Base-by-base conservation (phyloP, 2,329 filamentous ascomycete genomes). In the Colletotrichum cuscutae region DNA sequence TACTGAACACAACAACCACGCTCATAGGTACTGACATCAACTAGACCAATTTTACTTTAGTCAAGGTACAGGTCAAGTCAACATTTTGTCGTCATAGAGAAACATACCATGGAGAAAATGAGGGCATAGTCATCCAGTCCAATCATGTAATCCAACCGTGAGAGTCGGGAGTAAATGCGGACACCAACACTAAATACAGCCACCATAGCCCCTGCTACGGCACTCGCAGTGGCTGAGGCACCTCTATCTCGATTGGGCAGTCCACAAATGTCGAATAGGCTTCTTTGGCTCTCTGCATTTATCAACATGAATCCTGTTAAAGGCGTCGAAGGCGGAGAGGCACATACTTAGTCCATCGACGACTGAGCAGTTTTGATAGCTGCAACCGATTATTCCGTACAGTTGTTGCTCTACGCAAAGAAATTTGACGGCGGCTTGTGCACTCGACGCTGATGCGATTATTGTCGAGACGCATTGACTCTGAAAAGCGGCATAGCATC, bases 111-210 rank as follows among this genome's bases (percentile, higher is more conserved):
- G 2, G 42, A 68, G 4, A 71, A 71, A 24, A 71, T 52, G 1
- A 71, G 22, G 35, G 68, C 68, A 15, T 68, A 71, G 24, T 71
- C 68, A 13, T 71, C 68, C 1, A 71, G 35, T 5, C 68, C 68
- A 1, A 71, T 37, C 5, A 1, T 71, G 2, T 71, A 71, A 30
- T 68, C 68, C 0, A 57, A 4, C 7, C 68, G 63, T 4, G 58
- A 67, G 12, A 71, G 49, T 19, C 68, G 68, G 4, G 68, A 67
- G 24, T 62, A 71, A 26, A 58, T 52, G 13, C 68, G 68, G 2
- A 71, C 56, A 1, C 13, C 68, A 46, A 71, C 68, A 49, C 68
- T 71, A 0, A 53, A 52, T 13, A 71, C 22, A 26, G 68, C 68
- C 5, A 71, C 56, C 4, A 63, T 11, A 5, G 57, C 64, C 13